Conservation (phyloP, 495 filamentous ascomycete species). For the Recurvomyces mirabilis region DNA sequence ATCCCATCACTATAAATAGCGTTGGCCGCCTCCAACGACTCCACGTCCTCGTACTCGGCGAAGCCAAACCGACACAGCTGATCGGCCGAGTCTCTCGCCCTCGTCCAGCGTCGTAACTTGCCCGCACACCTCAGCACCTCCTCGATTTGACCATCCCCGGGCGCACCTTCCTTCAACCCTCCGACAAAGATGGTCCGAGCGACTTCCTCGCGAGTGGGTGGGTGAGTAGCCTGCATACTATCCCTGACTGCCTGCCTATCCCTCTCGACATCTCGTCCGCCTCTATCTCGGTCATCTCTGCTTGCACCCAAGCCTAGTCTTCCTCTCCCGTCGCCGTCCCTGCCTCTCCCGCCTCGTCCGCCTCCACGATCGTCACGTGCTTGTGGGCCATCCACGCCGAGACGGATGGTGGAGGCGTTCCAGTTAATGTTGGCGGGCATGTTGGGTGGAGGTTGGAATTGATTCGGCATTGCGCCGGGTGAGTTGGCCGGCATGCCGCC, state of each 20-base stretch:
- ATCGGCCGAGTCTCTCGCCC: slow-evolving; percentile 67
- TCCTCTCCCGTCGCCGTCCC: slow-evolving; percentile 38
- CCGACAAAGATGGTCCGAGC: slow-evolving; percentile 83
- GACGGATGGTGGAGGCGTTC: slow-evolving; percentile 88
- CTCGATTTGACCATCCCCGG: slow-evolving; percentile 75
- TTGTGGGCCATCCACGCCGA: slow-evolving; percentile 39
- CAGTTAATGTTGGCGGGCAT: slow-evolving; percentile 98
- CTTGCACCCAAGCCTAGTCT: slow-evolving; percentile 52
- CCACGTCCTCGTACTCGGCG: slow-evolving; percentile 88
- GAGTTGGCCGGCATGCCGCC: slow-evolving; percentile 36
- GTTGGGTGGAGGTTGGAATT: slow-evolving; percentile 76
- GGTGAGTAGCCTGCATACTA: slow-evolving; percentile 63
- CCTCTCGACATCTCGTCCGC: slow-evolving; percentile 38
- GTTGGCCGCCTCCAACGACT: slow-evolving; percentile 75
- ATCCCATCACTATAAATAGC: slow-evolving; percentile 68
- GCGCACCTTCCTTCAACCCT: slow-evolving; percentile 65
- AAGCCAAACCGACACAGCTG: slow-evolving; percentile 89
- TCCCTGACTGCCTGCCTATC: slow-evolving; percentile 61
- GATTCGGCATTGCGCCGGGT: slow-evolving; percentile 69
- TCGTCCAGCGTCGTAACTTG: slow-evolving; percentile 71
- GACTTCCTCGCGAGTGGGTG: slow-evolving; percentile 82
- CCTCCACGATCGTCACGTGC: slow-evolving; percentile 32
- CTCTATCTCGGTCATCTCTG: slow-evolving; percentile 23
- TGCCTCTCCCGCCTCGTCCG: slow-evolving; percentile 16
- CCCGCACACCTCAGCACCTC: slow-evolving; percentile 67